A percentile compares a stretch with the other conserved stretches of the same genome.
phyloP scores from a whole-genome alignment of 176 grass and related monocot genomes.

The Pontederia crassipes region DNA sequence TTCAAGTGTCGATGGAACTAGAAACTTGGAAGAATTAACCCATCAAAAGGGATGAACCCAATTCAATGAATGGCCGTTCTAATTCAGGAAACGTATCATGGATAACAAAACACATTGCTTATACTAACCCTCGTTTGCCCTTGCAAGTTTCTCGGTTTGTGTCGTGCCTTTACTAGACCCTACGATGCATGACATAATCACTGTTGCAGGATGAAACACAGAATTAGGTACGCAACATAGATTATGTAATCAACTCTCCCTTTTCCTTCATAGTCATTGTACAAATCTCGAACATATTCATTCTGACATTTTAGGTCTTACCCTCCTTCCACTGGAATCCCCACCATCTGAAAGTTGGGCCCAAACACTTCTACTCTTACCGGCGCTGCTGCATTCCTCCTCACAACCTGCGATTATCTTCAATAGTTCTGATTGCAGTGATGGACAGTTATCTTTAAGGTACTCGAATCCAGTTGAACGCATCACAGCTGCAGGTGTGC shows the following conservation, averaged over 20 bases:
- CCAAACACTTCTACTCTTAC: constrained; percentile 7
- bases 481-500: constrained; percentile 8
- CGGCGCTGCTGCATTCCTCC: constrained; percentile 9
- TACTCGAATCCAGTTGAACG: constrained; percentile 5
- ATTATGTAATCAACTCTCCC: background rate
- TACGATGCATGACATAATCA: too few species aligned
- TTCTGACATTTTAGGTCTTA: background rate
- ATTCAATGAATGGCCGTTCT: too few species aligned
- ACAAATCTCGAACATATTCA: background rate
- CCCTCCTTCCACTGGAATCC: constrained; percentile 10
- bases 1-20: too few species aligned
- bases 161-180: too few species aligned
- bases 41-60: too few species aligned
- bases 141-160: too few species aligned
- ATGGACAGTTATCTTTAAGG: constrained; percentile 18
- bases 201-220: too few species aligned
- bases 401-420: constrained; percentile 21
- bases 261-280: background rate
- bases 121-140: too few species aligned
- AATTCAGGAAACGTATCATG: too few species aligned
- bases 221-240: background rate
- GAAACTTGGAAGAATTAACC: too few species aligned
- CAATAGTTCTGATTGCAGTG: constrained; percentile 18
- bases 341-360: constrained; percentile 7
- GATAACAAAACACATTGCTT: too few species aligned